A percentile compares a stretch with the other conserved stretches of the same genome.
phyloP scores from a whole-genome alignment of 176 grass and related monocot species.

The Aegilops longissima region DNA sequence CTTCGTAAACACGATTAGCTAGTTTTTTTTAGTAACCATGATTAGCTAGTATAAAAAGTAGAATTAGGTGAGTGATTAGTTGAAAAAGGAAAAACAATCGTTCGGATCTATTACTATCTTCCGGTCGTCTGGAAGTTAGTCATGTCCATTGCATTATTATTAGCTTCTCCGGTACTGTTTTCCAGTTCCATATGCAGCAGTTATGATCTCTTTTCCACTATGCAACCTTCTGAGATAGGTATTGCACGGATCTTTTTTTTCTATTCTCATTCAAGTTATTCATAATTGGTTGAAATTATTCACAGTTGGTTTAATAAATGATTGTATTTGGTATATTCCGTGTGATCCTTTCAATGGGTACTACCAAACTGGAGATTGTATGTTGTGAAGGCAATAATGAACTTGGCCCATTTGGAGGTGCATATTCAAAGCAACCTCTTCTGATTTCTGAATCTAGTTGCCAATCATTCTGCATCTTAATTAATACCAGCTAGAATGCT shows the following conservation, averaged over 20 bases:
- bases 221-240: not conserved
- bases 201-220: not conserved
- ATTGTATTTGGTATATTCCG: not conserved
- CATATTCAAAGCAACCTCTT: constrained; percentile 22
- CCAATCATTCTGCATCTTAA: not conserved
- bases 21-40: too few relatives aligned
- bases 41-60: too few relatives aligned
- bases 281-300: constrained; percentile 14
- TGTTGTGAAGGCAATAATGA: not conserved
- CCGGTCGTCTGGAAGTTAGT: too few relatives aligned
- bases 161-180: not conserved
- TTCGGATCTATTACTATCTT: too few relatives aligned
- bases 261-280: not conserved
- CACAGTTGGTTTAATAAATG: not conserved
- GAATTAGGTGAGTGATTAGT: too few relatives aligned
- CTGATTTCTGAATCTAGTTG: not conserved
- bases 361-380: not conserved
- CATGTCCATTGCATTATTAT: not conserved
- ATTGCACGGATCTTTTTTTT: not conserved
- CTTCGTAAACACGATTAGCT: too few relatives aligned
- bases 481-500: constrained; percentile 20
- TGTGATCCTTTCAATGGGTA: not conserved
- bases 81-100: too few relatives aligned
- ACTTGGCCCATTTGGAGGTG: constrained; percentile 4
- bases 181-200: not conserved